A percentile compares a stretch with the other conserved stretches of the same genome.
These are phyloP conservation scores for Hyaloscypha finlandica DNA, from an alignment of 495 filamentous ascomycete genomes.

Conservation along the genomic window DNA sequence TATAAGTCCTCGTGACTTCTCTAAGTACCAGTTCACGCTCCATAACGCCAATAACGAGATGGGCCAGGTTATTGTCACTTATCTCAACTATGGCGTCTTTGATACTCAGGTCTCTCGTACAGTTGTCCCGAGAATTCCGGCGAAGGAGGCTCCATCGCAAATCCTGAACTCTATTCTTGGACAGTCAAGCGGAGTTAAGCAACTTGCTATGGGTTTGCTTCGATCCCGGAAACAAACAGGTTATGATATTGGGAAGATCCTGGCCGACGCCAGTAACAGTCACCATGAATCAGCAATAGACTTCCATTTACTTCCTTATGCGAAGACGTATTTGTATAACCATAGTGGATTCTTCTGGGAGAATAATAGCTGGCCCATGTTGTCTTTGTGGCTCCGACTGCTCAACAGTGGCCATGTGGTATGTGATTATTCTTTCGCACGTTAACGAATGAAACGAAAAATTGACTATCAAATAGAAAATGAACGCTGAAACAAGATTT, in stretches of 20 bases:
- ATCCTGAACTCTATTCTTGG: constrained; percentile 35
- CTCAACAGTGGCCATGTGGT: neutral
- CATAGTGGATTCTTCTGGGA: constrained; percentile 14
- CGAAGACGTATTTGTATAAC: constrained; percentile 18
- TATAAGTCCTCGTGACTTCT: constrained; percentile 30
- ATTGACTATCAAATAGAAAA: neutral
- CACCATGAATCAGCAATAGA: constrained; percentile 11
- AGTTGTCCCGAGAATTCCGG: constrained; percentile 29
- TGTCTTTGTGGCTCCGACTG: neutral
- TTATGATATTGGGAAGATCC: constrained; percentile 35
- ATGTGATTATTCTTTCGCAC: neutral
- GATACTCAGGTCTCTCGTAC: constrained; percentile 36
- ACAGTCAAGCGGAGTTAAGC: constrained; percentile 30
- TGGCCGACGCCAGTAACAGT: constrained; percentile 27
- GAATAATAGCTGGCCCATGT: neutral
- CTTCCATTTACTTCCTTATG: constrained; percentile 22
- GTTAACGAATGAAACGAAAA: neutral
- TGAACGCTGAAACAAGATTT: neutral
- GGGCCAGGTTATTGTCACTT: constrained; percentile 42
- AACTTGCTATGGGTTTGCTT: constrained; percentile 35
- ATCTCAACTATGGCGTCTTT: constrained; percentile 45
- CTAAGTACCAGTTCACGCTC: constrained; percentile 28
- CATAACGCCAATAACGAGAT: constrained; percentile 35
- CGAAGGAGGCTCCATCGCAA: constrained; percentile 30
- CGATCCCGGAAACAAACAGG: constrained; percentile 31